A percentile compares a stretch with the other conserved stretches of the same genome.
Evolutionary conservation across 148 eudicot species (phyloP).

Genomic region (Nepenthes mirabilis): DNA sequence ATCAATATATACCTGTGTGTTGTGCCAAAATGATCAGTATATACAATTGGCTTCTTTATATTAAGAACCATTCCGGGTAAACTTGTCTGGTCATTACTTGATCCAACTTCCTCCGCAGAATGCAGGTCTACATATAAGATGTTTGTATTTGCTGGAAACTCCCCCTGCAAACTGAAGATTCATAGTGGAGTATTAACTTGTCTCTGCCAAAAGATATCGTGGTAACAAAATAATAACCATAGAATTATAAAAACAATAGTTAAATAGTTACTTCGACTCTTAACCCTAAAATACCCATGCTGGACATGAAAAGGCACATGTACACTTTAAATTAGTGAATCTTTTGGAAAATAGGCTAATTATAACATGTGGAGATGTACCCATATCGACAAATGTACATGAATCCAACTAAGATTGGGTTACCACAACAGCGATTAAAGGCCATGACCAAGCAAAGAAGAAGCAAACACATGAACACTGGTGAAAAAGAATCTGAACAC

Average conservation of each 20-base stretch:
- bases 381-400: too few relatives aligned
- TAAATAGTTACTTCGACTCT: neutral
- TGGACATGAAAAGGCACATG: too few relatives aligned
- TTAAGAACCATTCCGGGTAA: conserved; percentile 94
- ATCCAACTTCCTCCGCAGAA: conserved; percentile 75
- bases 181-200: conserved; percentile 8
- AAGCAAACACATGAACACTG: neutral
- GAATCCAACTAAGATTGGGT: too few relatives aligned
- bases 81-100: conserved; percentile 51
- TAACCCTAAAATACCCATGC: too few relatives aligned
- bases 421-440: neutral
- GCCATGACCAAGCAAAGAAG: neutral
- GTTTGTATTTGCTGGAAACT: conserved; percentile 96
- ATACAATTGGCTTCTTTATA: conserved; percentile 69
- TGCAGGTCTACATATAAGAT: conserved; percentile 84
- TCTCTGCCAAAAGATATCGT: neutral
- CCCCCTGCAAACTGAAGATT: conserved; percentile 59
- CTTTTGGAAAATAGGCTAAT: too few relatives aligned
- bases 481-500: too few relatives aligned
- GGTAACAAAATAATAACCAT: neutral
- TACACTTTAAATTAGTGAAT: too few relatives aligned
- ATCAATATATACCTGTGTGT: conserved; percentile 42
- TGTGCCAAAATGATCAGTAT: conserved; percentile 66
- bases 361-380: too few relatives aligned
- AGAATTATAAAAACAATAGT: neutral